Conservation (phyloP, 768 basidiomycete species). For the Agrocybe praecox region DNA sequence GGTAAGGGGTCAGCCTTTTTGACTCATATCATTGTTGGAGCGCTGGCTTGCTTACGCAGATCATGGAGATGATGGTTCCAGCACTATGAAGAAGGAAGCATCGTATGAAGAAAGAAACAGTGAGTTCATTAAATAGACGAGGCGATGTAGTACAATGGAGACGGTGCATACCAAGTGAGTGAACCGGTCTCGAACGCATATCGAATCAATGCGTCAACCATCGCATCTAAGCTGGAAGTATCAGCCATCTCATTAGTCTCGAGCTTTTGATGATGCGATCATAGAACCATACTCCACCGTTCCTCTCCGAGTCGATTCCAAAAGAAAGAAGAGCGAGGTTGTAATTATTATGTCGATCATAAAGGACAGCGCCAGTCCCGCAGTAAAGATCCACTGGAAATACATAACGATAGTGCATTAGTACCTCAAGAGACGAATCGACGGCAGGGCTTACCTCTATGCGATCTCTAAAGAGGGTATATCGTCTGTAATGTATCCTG, state of each 20-base stretch:
- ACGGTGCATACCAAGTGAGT: slow-evolving; percentile 36
- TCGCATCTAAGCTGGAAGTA: too few species aligned
- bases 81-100: neutral
- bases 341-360: slow-evolving; percentile 52
- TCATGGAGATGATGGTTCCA: too few species aligned
- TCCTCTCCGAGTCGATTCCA: slow-evolving; percentile 39
- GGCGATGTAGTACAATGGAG: neutral
- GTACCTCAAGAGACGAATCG: neutral
- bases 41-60: slow-evolving; percentile 1
- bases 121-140: neutral
- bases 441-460: slow-evolving; percentile 20
- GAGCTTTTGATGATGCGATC: too few species aligned
- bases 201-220: too few species aligned
- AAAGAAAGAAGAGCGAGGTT: slow-evolving; percentile 41
- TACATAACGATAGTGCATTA: slow-evolving; percentile 18
- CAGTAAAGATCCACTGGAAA: slow-evolving; percentile 62
- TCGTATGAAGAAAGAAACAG: neutral
- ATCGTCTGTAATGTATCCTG: slow-evolving; percentile 23
- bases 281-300: too few species aligned
- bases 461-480: slow-evolving; percentile 16
- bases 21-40: too few species aligned
- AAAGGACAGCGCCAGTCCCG: slow-evolving; percentile 52
- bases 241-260: too few species aligned
- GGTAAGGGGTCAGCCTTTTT: slow-evolving; percentile 19
- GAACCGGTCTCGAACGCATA: slow-evolving; percentile 13